These are phyloP conservation scores for Fusarium circinatum DNA, from an alignment of 2,329 filamentous ascomycete genomes.

Conservation along the genomic window DNA sequence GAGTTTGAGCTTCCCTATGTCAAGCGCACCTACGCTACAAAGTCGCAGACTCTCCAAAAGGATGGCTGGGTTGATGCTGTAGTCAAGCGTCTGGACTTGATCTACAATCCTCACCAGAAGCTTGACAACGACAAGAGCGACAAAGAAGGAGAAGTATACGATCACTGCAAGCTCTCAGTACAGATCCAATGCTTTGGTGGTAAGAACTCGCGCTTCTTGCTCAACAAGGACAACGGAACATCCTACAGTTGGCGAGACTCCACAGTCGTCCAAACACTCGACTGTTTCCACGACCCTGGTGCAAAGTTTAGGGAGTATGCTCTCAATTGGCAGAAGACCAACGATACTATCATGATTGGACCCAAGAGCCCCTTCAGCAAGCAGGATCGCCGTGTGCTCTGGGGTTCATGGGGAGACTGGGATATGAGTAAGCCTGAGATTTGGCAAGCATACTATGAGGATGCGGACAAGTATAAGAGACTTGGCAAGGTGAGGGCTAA, in stretches of 20 bases:
- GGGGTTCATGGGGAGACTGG: slow-evolving; percentile 53
- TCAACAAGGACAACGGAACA: slow-evolving; percentile 57
- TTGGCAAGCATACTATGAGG: slow-evolving; percentile 51
- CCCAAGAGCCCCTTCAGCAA: slow-evolving; percentile 49
- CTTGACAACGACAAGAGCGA: slow-evolving; percentile 11
- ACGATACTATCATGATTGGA: slow-evolving; percentile 49
- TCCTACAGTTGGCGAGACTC: slow-evolving; percentile 60
- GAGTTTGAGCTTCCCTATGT: slow-evolving; percentile 61
- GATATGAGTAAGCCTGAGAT: slow-evolving; percentile 45
- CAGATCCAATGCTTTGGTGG: slow-evolving; percentile 60
- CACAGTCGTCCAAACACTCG: slow-evolving; percentile 51
- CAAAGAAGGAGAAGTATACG: slow-evolving; percentile 34
- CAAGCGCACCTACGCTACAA: slow-evolving; percentile 58
- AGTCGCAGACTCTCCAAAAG: slow-evolving; percentile 52
- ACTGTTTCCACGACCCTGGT: slow-evolving; percentile 55
- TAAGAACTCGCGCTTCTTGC: slow-evolving; percentile 53
- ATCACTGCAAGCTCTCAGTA: slow-evolving; percentile 55
- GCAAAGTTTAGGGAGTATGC: slow-evolving; percentile 47
- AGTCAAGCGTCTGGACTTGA: slow-evolving; percentile 28
- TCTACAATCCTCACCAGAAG: slow-evolving; percentile 27
- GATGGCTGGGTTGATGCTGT: slow-evolving; percentile 52
- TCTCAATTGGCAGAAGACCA: slow-evolving; percentile 54
- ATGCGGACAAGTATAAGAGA: slow-evolving; percentile 48
- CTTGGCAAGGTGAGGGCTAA: slow-evolving; percentile 43
- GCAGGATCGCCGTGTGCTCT: slow-evolving; percentile 52